Percentiles rank a stretch among this genome's conserved stretches.
These are phyloP conservation scores for Kitagawia praeruptora DNA, from an alignment of 129 eudicot species.

Conservation along the genomic window DNA sequence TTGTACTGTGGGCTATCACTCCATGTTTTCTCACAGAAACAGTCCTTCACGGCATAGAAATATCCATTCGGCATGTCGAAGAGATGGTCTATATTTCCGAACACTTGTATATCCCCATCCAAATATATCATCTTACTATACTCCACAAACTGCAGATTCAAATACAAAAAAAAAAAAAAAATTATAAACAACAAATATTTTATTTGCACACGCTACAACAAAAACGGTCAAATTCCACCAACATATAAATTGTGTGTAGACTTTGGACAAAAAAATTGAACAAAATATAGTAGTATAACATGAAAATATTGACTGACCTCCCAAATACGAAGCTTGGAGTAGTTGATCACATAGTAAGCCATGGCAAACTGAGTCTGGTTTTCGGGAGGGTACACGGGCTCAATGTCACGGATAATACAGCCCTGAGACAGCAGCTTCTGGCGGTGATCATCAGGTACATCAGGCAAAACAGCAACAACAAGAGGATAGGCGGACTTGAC, in stretches of 20 bases:
- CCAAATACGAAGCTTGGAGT: slow-evolving; percentile 92
- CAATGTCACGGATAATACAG: slow-evolving; percentile 54
- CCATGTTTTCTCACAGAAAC: slow-evolving; percentile 67
- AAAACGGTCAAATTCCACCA: too few species aligned
- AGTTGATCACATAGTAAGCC: slow-evolving; percentile 67
- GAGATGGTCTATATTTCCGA: slow-evolving; percentile 73
- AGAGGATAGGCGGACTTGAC: slow-evolving; percentile 55
- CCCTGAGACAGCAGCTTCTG: slow-evolving; percentile 51
- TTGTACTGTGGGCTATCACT: slow-evolving; percentile 55
- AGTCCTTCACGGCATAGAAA: slow-evolving; percentile 75
- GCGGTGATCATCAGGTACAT: slow-evolving; percentile 77
- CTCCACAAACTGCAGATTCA: slow-evolving; percentile 97
- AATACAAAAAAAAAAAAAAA: too few species aligned
- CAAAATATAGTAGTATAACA: too few species aligned
- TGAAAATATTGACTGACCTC: slow-evolving; percentile 31
- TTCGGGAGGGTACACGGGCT: slow-evolving; percentile 47
- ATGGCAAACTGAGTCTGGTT: slow-evolving; percentile 55
- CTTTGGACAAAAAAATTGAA: too few species aligned
- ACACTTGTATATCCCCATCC: slow-evolving; percentile 88
- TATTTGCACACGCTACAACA: too few species aligned
- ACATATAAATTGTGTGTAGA: too few species aligned
- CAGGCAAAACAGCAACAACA: slow-evolving; percentile 67
- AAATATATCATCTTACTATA: slow-evolving; percentile 74
- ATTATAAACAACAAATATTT: neutral
- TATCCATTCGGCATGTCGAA: slow-evolving; percentile 60